phyloP scores from a whole-genome alignment of 164 flowering plant species.

The Chimonanthus salicifolius region DNA sequence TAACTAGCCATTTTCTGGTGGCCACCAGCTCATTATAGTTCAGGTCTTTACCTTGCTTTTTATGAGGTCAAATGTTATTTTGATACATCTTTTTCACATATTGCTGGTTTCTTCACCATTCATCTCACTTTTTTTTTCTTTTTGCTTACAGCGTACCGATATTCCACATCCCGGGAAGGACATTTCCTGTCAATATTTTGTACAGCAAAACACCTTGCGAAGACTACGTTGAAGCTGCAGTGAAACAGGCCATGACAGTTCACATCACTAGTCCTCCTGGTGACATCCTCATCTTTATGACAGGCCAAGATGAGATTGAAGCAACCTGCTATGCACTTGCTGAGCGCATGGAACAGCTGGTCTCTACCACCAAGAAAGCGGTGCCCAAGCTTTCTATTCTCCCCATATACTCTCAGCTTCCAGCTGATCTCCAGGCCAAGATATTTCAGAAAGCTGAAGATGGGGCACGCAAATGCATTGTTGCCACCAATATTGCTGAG shows the following conservation, averaged over 20 bases:
- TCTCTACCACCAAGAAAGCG: slow-evolving; percentile 52
- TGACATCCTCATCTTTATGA: slow-evolving; percentile 94
- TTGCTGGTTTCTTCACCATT: not conserved
- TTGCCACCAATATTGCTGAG: slow-evolving; percentile 97
- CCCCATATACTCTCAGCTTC: slow-evolving; percentile 97
- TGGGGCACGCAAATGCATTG: slow-evolving; percentile 94
- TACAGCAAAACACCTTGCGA: slow-evolving; percentile 85
- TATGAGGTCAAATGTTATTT: not conserved
- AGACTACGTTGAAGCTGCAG: slow-evolving; percentile 95
- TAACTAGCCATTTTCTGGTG: no score
- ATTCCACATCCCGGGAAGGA: slow-evolving; percentile 90
- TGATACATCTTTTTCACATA: not conserved
- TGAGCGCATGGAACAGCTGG: slow-evolving; percentile 86
- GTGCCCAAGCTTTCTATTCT: slow-evolving; percentile 77
- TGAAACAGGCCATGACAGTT: slow-evolving; percentile 90
- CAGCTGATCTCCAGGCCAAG: slow-evolving; percentile 94
- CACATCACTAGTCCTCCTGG: slow-evolving; percentile 93
- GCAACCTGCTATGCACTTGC: slow-evolving; percentile 88
- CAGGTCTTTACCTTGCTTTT: not conserved
- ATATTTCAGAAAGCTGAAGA: slow-evolving; percentile 93
- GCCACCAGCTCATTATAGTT: no score
- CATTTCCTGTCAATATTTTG: slow-evolving; percentile 72
- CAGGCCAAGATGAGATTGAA: slow-evolving; percentile 99
- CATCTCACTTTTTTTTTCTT: not conserved
- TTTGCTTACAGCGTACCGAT: slow-evolving; percentile 67